Base-by-base conservation (phyloP, 352 stramenopile species). In the Phytophthora foliorum region DNA sequence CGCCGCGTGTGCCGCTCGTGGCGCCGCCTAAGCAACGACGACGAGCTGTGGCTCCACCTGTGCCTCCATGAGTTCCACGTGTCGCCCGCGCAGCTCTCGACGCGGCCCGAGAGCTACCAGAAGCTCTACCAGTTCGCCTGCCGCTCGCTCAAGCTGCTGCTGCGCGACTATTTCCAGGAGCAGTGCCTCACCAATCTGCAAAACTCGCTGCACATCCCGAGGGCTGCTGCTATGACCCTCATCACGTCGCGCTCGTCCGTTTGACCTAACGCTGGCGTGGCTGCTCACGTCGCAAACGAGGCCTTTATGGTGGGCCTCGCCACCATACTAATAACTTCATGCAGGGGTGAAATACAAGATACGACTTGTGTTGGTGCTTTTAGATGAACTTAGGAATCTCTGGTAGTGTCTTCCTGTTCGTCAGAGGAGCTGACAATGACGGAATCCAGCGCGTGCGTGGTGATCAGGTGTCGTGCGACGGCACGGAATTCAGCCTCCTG, bases 111-210 rank as follows among this genome's bases (percentile, higher is more conserved):
- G 53, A 91, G 81, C 39, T 92, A 88, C 61, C 81, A 86, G 65
- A 75, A 81, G 57, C 77, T 95, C 45, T 95, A 95, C 77, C 88
- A 90, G 63, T 84, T 86, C 61, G 78, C 88, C 38, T 84, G 80
- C 39, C 77, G 84, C 63, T 93, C 87, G 57, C 77, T 94, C 31
- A 82, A 89, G 70, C 69, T 66, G 39, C 72, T 94, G 17, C 86
- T 94, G n/a, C 85, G 85, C 36, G 87, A 94, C 31, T 86, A 90
- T 31, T 80, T 94, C 60, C 76, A 94, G 54, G 87, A 94, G 69
- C 87, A 94, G 59, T 92, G 87, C 38, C 74, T 94, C 10, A 53
- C 66, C 52, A 91, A 86, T 21, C 74, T 93, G 67, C 87, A 94
- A 58, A 77, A 77, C 27, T 90, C 87, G 44, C 78, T 94, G 60